Base-by-base conservation (phyloP, 805 yeast genomes). In the Pichia rugopelliculosa region DNA sequence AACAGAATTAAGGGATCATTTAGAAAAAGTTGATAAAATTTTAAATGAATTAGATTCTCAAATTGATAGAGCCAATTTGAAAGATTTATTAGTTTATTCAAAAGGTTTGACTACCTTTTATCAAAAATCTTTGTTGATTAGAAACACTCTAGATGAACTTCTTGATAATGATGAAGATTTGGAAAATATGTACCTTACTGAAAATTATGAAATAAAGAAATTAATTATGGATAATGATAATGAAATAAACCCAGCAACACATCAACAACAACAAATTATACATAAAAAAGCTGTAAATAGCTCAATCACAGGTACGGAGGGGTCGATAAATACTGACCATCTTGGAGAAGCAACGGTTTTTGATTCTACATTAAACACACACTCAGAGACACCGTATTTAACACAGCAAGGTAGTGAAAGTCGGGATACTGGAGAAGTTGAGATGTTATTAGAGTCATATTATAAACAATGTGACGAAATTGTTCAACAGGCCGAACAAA, bases 391-490 rank as follows among this genome's bases (percentile, higher is more conserved):
- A 12, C 27, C 24, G 1, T 44, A 41, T 13, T 10, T 46, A 24
- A 23, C 39, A 10, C 34, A 42, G 26, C 46, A 42, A 30, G 26
- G 43, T 18, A 39, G 46, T 42, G 39, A 47, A 45, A 18, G 39
- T 42, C 11, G 51, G 44, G 60, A 66, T 51, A 64, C 69, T 1
- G 86, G 83, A 9, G 96, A 90, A 56, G 74, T 87, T 20, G 97
- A 90, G 64, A 84, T 89, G 82, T 71, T 90, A 43, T 62, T 90
- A 20, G 97, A 90, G 60, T 79, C 96, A 0, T 90, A 90, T 66
- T 89, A 87, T 65, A 84, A 85, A 50, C 96, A 89, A 57, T 84
- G 91, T 60, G 96, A 90, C 60, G 97, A 90, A 67, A 81, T 85
- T 55, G 96, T 89, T 7, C 97, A 90, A 64, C 91, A 86, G 56